These are phyloP conservation scores for Tephrocybe sp. DNA, from an alignment of 768 basidiomycete species.

Conservation along the genomic window DNA sequence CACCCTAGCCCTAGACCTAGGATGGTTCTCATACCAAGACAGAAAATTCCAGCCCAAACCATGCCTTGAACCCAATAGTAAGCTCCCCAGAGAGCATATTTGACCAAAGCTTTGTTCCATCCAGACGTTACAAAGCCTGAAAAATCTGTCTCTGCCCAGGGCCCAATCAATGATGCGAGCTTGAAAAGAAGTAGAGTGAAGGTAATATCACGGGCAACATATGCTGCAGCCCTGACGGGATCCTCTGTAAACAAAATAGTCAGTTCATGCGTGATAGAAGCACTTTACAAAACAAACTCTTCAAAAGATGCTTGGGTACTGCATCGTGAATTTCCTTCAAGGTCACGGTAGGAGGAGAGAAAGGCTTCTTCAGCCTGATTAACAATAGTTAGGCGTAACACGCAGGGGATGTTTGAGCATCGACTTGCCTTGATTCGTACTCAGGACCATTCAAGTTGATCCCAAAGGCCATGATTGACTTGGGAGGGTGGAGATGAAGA, in stretches of 20 bases:
- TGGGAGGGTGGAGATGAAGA: slow-evolving; percentile 5
- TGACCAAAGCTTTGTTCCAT: slow-evolving; percentile 29
- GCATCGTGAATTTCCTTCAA: slow-evolving; percentile 55
- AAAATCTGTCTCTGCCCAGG: slow-evolving; percentile 36
- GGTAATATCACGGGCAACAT: slow-evolving; percentile 43
- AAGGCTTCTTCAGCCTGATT: slow-evolving; percentile 40
- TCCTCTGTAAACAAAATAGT: slow-evolving; percentile 26
- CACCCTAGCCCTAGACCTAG: background rate
- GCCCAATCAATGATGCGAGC: slow-evolving; percentile 41
- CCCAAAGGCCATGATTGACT: slow-evolving; percentile 23
- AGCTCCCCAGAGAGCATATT: slow-evolving; percentile 37
- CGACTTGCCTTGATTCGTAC: slow-evolving; percentile 35
- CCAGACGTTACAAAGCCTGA: slow-evolving; percentile 33
- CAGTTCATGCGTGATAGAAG: background rate
- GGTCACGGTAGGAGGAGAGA: slow-evolving; percentile 45
- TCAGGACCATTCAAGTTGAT: slow-evolving; percentile 34
- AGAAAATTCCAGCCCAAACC: slow-evolving; percentile 50
- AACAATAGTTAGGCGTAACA: background rate
- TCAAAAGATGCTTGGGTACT: slow-evolving; percentile 52
- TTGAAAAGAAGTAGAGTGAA: slow-evolving; percentile 41
- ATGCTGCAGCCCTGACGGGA: slow-evolving; percentile 36
- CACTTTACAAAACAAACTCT: slow-evolving; percentile 22
- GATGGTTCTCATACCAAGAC: slow-evolving; percentile 35
- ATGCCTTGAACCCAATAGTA: slow-evolving; percentile 55
- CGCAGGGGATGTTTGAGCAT: background rate